Percentiles rank a stretch among this genome's conserved stretches.
Conservation (phyloP, 2,329 filamentous ascomycete species). For the Cryphonectria radicalis region DNA sequence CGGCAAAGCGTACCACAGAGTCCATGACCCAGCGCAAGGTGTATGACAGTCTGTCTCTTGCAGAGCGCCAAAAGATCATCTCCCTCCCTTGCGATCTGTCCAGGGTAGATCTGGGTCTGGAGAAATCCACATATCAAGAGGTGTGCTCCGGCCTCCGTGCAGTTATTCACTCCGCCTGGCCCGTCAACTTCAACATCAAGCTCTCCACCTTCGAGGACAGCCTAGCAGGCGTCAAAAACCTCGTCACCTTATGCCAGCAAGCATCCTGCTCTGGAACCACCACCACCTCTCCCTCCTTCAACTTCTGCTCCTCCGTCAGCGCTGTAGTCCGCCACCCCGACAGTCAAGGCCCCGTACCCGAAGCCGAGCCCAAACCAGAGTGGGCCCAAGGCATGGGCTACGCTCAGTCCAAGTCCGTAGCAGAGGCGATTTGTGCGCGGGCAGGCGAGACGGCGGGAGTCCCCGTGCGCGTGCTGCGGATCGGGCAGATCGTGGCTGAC, state of each 20-base stretch:
- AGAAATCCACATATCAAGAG: slow-evolving; percentile 33
- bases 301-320: slow-evolving; percentile 57
- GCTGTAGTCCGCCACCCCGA: slow-evolving; percentile 43
- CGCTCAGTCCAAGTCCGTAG: slow-evolving; percentile 47
- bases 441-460: slow-evolving; percentile 40
- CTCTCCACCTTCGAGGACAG: slow-evolving; percentile 56
- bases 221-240: slow-evolving; percentile 49
- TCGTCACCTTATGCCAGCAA: slow-evolving; percentile 43
- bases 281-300: slow-evolving; percentile 37
- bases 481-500: slow-evolving; percentile 58
- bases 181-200: slow-evolving; percentile 61
- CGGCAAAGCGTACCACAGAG: slow-evolving; percentile 31
- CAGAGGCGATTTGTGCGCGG: slow-evolving; percentile 43
- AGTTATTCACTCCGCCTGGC: slow-evolving; percentile 58
- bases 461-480: slow-evolving; percentile 44
- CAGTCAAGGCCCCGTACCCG: slow-evolving; percentile 37
- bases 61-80: slow-evolving; percentile 39
- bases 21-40: slow-evolving; percentile 23
- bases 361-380: slow-evolving; percentile 41
- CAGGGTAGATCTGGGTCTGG: slow-evolving; percentile 46
- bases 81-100: slow-evolving; percentile 47
- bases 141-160: slow-evolving; percentile 41
- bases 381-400: slow-evolving; percentile 50
- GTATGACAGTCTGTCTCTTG: slow-evolving; percentile 29
- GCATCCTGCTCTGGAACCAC: slow-evolving; percentile 22